Conservation (phyloP, 1,139 yeast species). For the Protomyces lactucae-debilis region DNA sequence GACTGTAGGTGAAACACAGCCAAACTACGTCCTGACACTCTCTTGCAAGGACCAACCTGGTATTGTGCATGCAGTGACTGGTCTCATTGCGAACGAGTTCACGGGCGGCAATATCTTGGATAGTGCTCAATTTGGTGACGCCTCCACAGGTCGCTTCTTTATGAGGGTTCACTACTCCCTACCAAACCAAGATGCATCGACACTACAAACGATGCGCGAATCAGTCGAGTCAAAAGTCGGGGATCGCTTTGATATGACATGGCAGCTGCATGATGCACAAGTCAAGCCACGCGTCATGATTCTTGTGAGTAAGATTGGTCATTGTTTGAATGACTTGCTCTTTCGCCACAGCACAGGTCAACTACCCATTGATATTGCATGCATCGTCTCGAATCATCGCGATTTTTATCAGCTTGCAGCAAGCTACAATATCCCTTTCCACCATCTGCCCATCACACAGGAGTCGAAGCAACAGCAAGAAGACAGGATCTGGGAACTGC, state of each 20-base stretch:
- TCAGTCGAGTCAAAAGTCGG: neutral
- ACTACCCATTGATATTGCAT: constrained; percentile 21
- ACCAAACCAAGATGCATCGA: constrained; percentile 1
- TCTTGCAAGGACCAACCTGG: constrained; percentile 22
- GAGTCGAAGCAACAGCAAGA: constrained; percentile 18
- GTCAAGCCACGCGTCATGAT: constrained; percentile 24
- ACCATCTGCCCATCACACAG: constrained; percentile 18
- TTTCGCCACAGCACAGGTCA: constrained; percentile 21
- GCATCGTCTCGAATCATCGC: constrained; percentile 22
- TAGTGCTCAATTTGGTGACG: constrained; percentile 24
- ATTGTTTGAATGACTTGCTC: constrained; percentile 21
- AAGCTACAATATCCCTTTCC: constrained; percentile 24
- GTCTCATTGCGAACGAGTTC: constrained; percentile 4
- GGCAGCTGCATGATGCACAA: constrained; percentile 18
- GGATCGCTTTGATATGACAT: constrained; percentile 9
- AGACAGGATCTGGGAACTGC: constrained; percentile 22
- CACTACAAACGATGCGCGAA: constrained; percentile 7
- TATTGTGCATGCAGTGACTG: constrained; percentile 23
- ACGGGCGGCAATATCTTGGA: constrained; percentile 18
- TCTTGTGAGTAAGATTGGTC: constrained; percentile 21
- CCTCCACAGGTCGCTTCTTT: constrained; percentile 21
- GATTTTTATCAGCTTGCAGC: constrained; percentile 24
- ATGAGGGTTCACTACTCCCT: constrained; percentile 20
- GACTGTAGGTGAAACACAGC: neutral
- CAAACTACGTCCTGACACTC: constrained; percentile 15